Evolutionary conservation across 2,329 filamentous ascomycete genomes (phyloP).

Genomic region (Ophiostoma angusticollis): DNA sequence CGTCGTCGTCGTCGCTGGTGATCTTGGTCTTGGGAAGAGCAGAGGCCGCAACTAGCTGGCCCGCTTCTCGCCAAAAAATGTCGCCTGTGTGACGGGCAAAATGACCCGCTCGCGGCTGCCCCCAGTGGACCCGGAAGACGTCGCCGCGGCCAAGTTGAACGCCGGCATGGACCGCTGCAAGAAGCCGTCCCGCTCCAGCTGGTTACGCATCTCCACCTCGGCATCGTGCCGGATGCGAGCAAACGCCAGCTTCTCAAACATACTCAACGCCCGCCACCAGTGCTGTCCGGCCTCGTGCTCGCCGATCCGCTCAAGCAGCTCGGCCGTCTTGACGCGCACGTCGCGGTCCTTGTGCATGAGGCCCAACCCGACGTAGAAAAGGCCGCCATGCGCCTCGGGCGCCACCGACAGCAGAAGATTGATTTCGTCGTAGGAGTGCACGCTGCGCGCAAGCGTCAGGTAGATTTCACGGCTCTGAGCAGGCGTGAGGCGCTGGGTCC

Average conservation of each 20-base stretch:
- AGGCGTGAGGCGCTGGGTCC: conserved; percentile 65
- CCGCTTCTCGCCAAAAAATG: conserved; percentile 27
- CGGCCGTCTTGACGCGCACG: conserved; percentile 64
- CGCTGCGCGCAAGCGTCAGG: conserved; percentile 60
- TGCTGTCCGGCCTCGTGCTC: conserved; percentile 84
- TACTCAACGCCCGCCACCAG: conserved; percentile 77
- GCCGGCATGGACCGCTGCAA: conserved; percentile 18
- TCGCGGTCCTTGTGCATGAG: conserved; percentile 80
- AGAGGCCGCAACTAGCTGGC: conserved; percentile 28
- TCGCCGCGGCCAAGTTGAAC: conserved; percentile 11
- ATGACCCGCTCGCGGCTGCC: background rate
- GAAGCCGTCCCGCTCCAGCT: conserved; percentile 32
- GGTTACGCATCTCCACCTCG: conserved; percentile 37
- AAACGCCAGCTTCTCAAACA: conserved; percentile 80
- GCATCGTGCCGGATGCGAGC: conserved; percentile 60
- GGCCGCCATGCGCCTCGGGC: conserved; percentile 71
- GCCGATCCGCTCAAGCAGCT: conserved; percentile 67
- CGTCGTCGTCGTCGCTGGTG: background rate
- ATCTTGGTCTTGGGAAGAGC: background rate
- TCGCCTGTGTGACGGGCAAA: background rate
- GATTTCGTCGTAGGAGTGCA: conserved; percentile 72
- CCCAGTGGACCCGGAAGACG: background rate
- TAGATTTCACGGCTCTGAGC: conserved; percentile 75
- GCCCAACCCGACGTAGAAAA: conserved; percentile 84
- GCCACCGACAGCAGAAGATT: conserved; percentile 72